phyloP scores from a whole-genome alignment of 75 land plant species.

The Larix kaempferi region DNA sequence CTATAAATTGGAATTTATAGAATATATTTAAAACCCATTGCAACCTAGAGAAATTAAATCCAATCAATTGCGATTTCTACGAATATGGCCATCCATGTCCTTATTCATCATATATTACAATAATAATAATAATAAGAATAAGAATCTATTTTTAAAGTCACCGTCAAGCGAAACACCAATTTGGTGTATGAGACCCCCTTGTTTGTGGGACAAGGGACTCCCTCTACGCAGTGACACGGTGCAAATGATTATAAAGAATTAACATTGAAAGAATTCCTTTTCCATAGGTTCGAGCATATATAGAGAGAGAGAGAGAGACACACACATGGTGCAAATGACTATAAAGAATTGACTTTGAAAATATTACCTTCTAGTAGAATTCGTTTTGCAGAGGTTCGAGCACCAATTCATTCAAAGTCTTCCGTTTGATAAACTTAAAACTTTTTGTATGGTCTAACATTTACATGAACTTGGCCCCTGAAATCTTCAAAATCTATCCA shows the following conservation, averaged over 20 bases:
- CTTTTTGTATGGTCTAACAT: constrained; percentile 88
- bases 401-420: constrained; percentile 66
- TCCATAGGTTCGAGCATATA: too few species aligned
- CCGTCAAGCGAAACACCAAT: too few species aligned
- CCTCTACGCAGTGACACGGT: too few species aligned
- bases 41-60: not conserved
- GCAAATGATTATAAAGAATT: too few species aligned
- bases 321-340: not conserved
- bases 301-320: too few species aligned
- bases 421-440: constrained; percentile 78
- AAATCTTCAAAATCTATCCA: not conserved
- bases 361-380: constrained; percentile 74
- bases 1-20: constrained; percentile 31
- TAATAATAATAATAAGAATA: too few species aligned
- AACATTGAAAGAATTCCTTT: too few species aligned
- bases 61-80: not conserved
- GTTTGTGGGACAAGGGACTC: too few species aligned
- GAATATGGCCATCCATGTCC: not conserved
- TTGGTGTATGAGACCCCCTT: too few species aligned
- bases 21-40: not conserved
- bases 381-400: constrained; percentile 91
- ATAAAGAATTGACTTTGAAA: not conserved
- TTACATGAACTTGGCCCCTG: constrained; percentile 95
- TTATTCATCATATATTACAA: too few species aligned
- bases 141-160: too few species aligned